Evolutionary conservation across 768 basidiomycete species (phyloP).

Genomic region (Rhizopogon rudus): DNA sequence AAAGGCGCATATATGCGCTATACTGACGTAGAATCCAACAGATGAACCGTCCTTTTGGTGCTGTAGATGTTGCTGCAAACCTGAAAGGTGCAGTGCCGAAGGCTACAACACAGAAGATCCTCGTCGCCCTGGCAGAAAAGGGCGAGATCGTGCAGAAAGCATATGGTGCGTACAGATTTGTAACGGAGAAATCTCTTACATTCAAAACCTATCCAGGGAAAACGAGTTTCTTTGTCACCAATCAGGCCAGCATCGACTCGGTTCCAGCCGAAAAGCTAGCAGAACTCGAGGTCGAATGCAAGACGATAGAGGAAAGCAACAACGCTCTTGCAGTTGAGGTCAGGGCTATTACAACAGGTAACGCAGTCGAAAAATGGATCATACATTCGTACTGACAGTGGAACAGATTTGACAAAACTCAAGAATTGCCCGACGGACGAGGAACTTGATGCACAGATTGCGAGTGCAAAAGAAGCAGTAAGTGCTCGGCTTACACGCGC

Average conservation of each 20-base stretch:
- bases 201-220: slow-evolving; percentile 48
- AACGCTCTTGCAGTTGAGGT: slow-evolving; percentile 46
- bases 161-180: slow-evolving; percentile 52
- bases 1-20: slow-evolving; percentile 6
- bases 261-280: slow-evolving; percentile 59
- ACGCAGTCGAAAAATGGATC: not conserved
- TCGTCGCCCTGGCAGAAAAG: slow-evolving; percentile 78
- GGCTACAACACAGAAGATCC: slow-evolving; percentile 77
- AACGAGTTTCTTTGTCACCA: slow-evolving; percentile 81
- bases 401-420: slow-evolving; percentile 58
- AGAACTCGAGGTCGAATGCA: slow-evolving; percentile 55
- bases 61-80: slow-evolving; percentile 89
- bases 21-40: slow-evolving; percentile 21
- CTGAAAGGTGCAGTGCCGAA: slow-evolving; percentile 88
- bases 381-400: slow-evolving; percentile 1
- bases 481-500: slow-evolving; percentile 16
- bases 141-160: slow-evolving; percentile 77
- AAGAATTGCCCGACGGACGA: slow-evolving; percentile 65
- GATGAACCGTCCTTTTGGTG: slow-evolving; percentile 95
- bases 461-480: slow-evolving; percentile 50
- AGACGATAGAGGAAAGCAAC: slow-evolving; percentile 54
- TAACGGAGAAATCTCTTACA: slow-evolving; percentile 1
- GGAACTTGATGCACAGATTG: slow-evolving; percentile 55
- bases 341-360: slow-evolving; percentile 35
- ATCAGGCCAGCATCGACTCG: slow-evolving; percentile 67